These are phyloP conservation scores for Prinsepia uniflora DNA, from an alignment of 306 rosid species.

Conservation along the genomic window DNA sequence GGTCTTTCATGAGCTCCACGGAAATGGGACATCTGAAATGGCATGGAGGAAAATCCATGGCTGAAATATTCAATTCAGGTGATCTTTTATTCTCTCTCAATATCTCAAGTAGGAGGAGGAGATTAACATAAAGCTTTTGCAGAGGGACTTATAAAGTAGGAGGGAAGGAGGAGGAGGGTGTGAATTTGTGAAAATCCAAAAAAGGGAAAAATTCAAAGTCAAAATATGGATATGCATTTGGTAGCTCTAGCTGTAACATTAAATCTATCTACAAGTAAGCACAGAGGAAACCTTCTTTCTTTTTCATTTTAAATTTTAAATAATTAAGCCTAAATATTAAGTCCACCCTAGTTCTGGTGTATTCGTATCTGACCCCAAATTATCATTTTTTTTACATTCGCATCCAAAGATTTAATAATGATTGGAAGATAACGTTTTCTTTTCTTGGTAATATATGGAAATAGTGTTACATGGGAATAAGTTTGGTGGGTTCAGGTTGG, in stretches of 20 bases:
- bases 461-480: background rate
- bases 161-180: constrained; percentile 8
- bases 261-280: constrained; percentile 24
- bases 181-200: constrained; percentile 11
- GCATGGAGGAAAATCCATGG: constrained; percentile 36
- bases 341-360: constrained; percentile 5
- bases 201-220: constrained; percentile 34
- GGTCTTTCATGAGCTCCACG: constrained; percentile 48
- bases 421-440: background rate
- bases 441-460: background rate
- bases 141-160: background rate
- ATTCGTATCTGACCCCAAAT: constrained; percentile 8
- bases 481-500: background rate
- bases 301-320: background rate
- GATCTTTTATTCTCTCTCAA: background rate
- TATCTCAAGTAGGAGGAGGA: background rate
- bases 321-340: background rate
- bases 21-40: constrained; percentile 55
- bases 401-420: background rate
- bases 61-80: constrained; percentile 8
- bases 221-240: constrained; percentile 21
- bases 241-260: constrained; percentile 20
- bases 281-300: constrained; percentile 17
- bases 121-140: background rate
- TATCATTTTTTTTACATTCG: background rate